Base-by-base conservation (phyloP, 2,329 filamentous ascomycete species). In the Ophiostoma triangulosporum region DNA sequence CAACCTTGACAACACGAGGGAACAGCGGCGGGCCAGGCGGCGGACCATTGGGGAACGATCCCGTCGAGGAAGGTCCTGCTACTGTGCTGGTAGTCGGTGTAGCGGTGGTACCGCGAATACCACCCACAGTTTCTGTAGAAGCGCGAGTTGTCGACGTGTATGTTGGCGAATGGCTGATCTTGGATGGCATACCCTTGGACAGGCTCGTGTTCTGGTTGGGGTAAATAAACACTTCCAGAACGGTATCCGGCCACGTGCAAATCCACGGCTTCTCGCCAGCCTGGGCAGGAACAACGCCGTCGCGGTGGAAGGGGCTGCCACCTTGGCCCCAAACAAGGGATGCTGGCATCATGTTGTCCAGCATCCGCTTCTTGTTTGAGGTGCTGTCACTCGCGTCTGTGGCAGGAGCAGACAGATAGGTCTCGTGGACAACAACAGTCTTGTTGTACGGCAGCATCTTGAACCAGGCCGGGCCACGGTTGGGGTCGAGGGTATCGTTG, bases 201-300 rank as follows among this genome's bases (percentile, higher is more conserved):
- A 64, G 63, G 58, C 70, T 76, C 52, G 68, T 70, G 59, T 75
- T 77, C 58, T 79, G 74, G 24, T 67, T 65, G 1, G 76, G 70
- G 57, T 79, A 81, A 38, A 81, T 75, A 58, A 79, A 78, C 3
- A 79, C 64, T 51, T 81, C 76, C 5, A 81, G 66, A 3, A 70
- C 67, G 0, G 76, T 79, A 27, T 71, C 68, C 2, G 76, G 74
- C 77, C 78, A 81, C 2, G 68, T 73, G 61, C 78, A 81, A 22
- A 81, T 69, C 78, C 78, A 81, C 1, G 74, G 73, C 54, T 66
- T 73, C 48, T 80, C 76, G 2, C 77, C 77, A 0, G 64, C 62
- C 55, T 69, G 62, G 1, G 69, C 68, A 17, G 35, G 31, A 8
- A 31, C 15, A 15, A 70, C 53, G 0, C 64, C 64, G 53, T 71